Conservation (phyloP, 108 stramenopile species). For the Discostella pseudostelligera region DNA sequence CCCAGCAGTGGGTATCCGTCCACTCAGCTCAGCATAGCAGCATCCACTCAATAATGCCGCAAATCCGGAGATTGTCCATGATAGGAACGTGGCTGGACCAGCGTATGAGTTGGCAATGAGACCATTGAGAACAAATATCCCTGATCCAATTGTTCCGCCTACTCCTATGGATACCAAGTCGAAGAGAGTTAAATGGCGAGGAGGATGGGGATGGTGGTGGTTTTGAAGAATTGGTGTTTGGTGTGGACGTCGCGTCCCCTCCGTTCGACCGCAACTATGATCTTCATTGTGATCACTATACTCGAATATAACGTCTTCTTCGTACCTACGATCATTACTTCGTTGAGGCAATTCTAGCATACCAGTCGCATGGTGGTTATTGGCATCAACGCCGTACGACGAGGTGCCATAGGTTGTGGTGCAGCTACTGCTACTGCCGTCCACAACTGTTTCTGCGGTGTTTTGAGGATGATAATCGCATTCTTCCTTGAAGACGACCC, state of each 20-base stretch:
- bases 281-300: slow-evolving; percentile 14
- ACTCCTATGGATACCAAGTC: slow-evolving; percentile 88
- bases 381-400: background rate
- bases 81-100: slow-evolving; percentile 79
- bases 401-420: too few relatives aligned
- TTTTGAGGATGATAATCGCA: background rate
- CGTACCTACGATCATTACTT: background rate
- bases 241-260: background rate
- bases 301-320: slow-evolving; percentile 13
- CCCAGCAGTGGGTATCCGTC: slow-evolving; percentile 75
- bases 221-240: slow-evolving; percentile 4
- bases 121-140: slow-evolving; percentile 90
- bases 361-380: background rate
- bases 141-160: slow-evolving; percentile 82
- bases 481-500: slow-evolving; percentile 19
- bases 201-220: slow-evolving; percentile 18
- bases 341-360: slow-evolving; percentile 3
- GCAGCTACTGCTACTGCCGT: background rate
- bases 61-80: slow-evolving; percentile 71
- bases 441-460: background rate
- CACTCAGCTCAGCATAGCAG: slow-evolving; percentile 87
- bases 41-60: slow-evolving; percentile 70
- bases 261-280: background rate
- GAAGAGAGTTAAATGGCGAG: slow-evolving; percentile 61
- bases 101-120: slow-evolving; percentile 83